Percentiles rank a stretch among this genome's conserved stretches.
These are phyloP conservation scores for Dacryopinax primogenitus DNA, from an alignment of 768 basidiomycete genomes.

Conservation along the genomic window DNA sequence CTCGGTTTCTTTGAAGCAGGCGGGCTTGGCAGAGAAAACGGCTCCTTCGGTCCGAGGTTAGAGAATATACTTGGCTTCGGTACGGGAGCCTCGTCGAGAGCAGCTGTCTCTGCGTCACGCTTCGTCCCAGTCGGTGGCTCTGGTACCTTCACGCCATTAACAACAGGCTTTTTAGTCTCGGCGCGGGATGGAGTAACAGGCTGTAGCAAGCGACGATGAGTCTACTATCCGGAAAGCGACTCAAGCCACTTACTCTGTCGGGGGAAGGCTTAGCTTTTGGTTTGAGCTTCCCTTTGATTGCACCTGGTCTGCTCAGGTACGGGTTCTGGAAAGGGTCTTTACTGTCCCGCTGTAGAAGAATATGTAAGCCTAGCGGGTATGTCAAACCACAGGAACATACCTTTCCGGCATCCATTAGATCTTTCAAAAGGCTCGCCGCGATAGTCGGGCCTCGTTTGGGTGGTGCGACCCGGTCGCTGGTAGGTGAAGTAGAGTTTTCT, in stretches of 20 bases:
- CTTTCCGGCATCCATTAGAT: neutral
- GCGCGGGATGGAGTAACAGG: neutral
- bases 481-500: neutral
- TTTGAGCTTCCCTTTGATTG: neutral
- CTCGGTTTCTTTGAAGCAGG: neutral
- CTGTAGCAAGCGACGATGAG: neutral
- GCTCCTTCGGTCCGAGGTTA: neutral
- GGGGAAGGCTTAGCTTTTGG: neutral
- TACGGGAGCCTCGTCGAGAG: neutral
- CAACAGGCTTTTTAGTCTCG: neutral
- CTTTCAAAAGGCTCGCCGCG: neutral
- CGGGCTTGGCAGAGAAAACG: neutral
- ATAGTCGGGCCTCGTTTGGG: neutral
- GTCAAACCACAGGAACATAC: neutral
- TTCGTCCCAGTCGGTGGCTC: neutral
- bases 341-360: neutral
- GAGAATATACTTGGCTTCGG: neutral
- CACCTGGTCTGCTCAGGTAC: neutral
- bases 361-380: neutral
- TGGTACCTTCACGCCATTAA: neutral
- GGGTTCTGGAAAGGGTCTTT: neutral
- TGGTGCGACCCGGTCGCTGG: neutral
- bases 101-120: neutral
- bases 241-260: neutral
- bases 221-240: neutral